Evolutionary conservation across 768 basidiomycete species (phyloP).

Genomic region (Phaffia australis): DNA sequence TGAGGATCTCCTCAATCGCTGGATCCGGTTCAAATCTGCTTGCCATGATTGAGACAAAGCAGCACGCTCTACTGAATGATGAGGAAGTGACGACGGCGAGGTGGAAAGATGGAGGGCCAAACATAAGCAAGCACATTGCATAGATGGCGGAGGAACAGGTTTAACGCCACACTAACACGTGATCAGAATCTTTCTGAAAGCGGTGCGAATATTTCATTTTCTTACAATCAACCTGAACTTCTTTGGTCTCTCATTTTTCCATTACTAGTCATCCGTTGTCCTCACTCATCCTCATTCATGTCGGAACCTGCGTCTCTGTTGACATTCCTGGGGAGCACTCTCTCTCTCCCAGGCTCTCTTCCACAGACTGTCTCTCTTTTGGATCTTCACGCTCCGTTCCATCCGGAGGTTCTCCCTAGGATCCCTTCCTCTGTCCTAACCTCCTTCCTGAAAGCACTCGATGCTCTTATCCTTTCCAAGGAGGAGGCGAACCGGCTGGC

Average conservation of each 20-base stretch:
- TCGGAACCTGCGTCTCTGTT: not conserved
- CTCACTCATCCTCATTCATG: not conserved
- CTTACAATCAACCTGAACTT: too few species aligned
- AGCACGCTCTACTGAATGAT: too few species aligned
- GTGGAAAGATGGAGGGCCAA: too few species aligned
- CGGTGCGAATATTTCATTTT: too few species aligned
- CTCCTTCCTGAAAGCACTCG: slow-evolving; percentile 15
- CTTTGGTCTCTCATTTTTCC: not conserved
- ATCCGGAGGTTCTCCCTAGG: not conserved
- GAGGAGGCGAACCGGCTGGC: slow-evolving; percentile 17
- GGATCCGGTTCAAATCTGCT: not conserved
- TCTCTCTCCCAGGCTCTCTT: slow-evolving; percentile 4
- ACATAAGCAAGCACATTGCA: too few species aligned
- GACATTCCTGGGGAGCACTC: not conserved
- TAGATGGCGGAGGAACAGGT: too few species aligned
- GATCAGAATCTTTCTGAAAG: too few species aligned
- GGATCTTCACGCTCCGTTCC: slow-evolving; percentile 14
- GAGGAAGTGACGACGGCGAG: too few species aligned
- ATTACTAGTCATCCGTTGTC: not conserved
- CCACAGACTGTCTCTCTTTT: slow-evolving; percentile 7
- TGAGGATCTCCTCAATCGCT: not conserved
- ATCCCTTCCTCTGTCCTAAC: not conserved
- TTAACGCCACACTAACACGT: too few species aligned
- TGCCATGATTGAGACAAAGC: too few species aligned
- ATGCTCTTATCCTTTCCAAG: slow-evolving; percentile 19